Evolutionary conservation across 2,329 filamentous ascomycete species (phyloP), one percentile per base, ranked within the genome.

Genomic region (Coniella vitis): DNA sequence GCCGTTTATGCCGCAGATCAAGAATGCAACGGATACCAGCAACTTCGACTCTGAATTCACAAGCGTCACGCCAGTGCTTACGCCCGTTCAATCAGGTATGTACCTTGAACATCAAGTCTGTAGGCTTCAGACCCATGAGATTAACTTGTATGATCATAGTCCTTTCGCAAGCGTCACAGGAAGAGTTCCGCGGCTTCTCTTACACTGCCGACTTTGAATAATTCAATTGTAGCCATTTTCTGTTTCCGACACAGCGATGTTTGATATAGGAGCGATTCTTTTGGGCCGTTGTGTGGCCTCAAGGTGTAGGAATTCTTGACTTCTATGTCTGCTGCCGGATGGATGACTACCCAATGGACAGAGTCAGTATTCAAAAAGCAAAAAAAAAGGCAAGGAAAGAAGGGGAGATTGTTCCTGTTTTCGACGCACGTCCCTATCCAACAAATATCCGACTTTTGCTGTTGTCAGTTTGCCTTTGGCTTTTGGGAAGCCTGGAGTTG

Each of bases 21-120:
- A 86, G 69, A 94, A 80, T 64, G 80, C 90, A 8, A 96, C 93
- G 38, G 93, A 98, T 71, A 98, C 93, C n/a, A 96, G 90, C 76
- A 98, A 98, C 72, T 98, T 98, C 67, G 93, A 98, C 65, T 89
- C 87, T 40, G 93, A 98, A 66, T 98, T 98, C 65, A 98, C 93
- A 1, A 97, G 91, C 63, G 93, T 98, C 47, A 98, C 93, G 37
- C 93, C 93, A 1, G 93, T 98, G 50, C 77, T 98, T 58, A 98
- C 93, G 25, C 93, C 93, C 45, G 93, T 98, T 48, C 90, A 97
- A 70, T 95, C 89, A 69, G 90, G 90, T 94, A 86, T 73, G 86
- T 75, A 3, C 20, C 7, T 5, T 31, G 5, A 14, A 10, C 22
- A 5, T 34, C 14, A 14, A n/a, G n/a, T 16, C 17, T n/a, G 29